Evolutionary conservation across 1,284 basidiomycete genomes (phyloP).

Genomic region (Malassezia globosa): DNA sequence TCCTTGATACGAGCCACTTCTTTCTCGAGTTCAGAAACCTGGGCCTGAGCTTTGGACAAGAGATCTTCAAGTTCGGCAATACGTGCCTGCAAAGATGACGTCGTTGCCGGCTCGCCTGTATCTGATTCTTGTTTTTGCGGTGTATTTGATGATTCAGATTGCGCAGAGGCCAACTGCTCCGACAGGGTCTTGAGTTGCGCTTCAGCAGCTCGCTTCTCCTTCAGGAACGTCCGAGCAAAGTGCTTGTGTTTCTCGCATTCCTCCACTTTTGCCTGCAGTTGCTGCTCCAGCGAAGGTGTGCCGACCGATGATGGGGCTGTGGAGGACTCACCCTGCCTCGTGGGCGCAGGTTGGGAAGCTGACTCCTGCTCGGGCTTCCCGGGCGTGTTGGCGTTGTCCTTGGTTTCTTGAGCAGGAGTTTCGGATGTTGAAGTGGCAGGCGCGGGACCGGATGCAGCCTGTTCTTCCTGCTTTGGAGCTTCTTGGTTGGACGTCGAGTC

Average conservation of each 20-base stretch:
- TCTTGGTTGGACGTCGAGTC: constrained; percentile 24
- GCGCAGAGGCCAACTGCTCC: constrained; percentile 20
- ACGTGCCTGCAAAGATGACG: background rate
- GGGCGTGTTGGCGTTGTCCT: no score
- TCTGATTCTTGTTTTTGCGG: background rate
- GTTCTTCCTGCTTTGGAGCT: constrained; percentile 2
- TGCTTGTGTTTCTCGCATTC: constrained; percentile 19
- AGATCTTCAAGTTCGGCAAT: constrained; percentile 14
- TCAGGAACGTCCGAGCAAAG: constrained; percentile 16
- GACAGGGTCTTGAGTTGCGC: constrained; percentile 26
- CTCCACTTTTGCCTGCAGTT: constrained; percentile 14
- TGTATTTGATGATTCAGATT: background rate
- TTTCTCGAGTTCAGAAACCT: constrained; percentile 34
- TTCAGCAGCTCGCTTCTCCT: constrained; percentile 23
- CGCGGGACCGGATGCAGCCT: constrained; percentile 3
- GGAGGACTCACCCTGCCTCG: no score
- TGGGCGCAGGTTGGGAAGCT: background rate
- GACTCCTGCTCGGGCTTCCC: constrained; percentile 1
- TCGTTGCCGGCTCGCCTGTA: background rate
- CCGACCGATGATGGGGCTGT: no score
- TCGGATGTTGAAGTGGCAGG: constrained; percentile 19
- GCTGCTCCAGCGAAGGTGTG: constrained; percentile 4
- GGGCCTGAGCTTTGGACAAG: constrained; percentile 17
- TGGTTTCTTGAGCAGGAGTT: background rate
- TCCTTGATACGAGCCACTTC: constrained; percentile 16